Percentiles rank a stretch among this genome's conserved stretches.
Conservation (phyloP, 2,329 filamentous ascomycete species). For the Diaporthe batatas region DNA sequence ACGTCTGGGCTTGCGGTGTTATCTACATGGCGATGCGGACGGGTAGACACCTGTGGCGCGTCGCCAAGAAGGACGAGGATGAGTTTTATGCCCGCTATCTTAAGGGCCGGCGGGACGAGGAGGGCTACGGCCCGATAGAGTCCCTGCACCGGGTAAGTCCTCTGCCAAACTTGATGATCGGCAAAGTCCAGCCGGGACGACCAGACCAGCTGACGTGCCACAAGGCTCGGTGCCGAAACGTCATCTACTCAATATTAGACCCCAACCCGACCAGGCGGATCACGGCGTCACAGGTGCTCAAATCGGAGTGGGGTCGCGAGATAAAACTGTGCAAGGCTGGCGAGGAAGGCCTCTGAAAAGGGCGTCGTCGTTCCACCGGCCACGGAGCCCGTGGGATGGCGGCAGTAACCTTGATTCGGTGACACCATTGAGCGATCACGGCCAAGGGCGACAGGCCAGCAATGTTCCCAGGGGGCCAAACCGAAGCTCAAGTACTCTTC, state of each 20-base stretch:
- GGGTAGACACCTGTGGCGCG: slow-evolving; percentile 93
- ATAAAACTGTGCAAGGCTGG: slow-evolving; percentile 97
- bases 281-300: slow-evolving; percentile 94
- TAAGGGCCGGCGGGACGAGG: slow-evolving; percentile 91
- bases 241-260: slow-evolving; percentile 98
- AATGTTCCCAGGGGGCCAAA: slow-evolving; percentile 34
- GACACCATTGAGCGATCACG: slow-evolving; percentile 38
- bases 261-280: slow-evolving; percentile 93
- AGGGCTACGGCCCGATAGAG: slow-evolving; percentile 96
- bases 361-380: slow-evolving; percentile 47
- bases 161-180: background rate
- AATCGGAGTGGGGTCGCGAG: slow-evolving; percentile 98
- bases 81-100: slow-evolving; percentile 97
- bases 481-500: slow-evolving; percentile 31
- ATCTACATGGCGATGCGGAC: slow-evolving; percentile 99
- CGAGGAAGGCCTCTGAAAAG: slow-evolving; percentile 85
- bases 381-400: slow-evolving; percentile 39
- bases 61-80: slow-evolving; percentile 97
- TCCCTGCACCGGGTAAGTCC: slow-evolving; percentile 88
- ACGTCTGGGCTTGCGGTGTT: slow-evolving; percentile 97
- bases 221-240: slow-evolving; percentile 95
- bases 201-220: slow-evolving; percentile 29
- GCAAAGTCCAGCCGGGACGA: background rate
- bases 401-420: slow-evolving; percentile 42
- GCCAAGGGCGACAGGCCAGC: slow-evolving; percentile 32